phyloP scores from a whole-genome alignment of 805 yeast species.

The Komagataella populi region DNA sequence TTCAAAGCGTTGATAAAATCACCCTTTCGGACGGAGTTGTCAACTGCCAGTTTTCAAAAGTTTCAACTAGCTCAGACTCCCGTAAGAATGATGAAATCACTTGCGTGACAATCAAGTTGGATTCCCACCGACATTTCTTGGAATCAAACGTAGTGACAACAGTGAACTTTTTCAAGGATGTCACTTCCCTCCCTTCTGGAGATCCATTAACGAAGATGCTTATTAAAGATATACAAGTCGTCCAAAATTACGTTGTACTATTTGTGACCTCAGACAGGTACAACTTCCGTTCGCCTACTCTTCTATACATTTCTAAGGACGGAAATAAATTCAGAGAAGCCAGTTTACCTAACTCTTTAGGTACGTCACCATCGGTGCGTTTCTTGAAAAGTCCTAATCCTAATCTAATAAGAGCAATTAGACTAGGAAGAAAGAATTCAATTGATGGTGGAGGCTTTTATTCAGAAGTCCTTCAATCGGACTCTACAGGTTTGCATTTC shows the following conservation, averaged over 20 bases:
- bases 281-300: conserved; percentile 19
- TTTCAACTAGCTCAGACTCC: conserved; percentile 3
- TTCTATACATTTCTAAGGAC: conserved; percentile 33
- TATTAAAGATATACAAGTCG: conserved; percentile 19
- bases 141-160: background rate
- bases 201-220: conserved; percentile 6
- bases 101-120: background rate
- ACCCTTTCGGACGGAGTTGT: background rate
- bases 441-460: conserved; percentile 3
- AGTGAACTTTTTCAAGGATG: background rate
- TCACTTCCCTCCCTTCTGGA: conserved; percentile 10
- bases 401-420: conserved; percentile 26
- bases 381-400: conserved; percentile 25
- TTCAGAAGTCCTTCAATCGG: conserved; percentile 33
- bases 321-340: conserved; percentile 25
- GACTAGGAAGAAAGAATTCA: conserved; percentile 13
- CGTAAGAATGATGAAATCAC: background rate
- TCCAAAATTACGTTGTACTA: conserved; percentile 25
- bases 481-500: conserved; percentile 45
- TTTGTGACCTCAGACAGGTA: conserved; percentile 29
- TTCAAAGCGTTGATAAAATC: background rate
- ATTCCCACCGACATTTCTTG: background rate
- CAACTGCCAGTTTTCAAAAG: conserved; percentile 2
- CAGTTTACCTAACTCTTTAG: conserved; percentile 13
- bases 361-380: conserved; percentile 23